Conservation (phyloP, 345 rosid species). For the Ceriops tagal region DNA sequence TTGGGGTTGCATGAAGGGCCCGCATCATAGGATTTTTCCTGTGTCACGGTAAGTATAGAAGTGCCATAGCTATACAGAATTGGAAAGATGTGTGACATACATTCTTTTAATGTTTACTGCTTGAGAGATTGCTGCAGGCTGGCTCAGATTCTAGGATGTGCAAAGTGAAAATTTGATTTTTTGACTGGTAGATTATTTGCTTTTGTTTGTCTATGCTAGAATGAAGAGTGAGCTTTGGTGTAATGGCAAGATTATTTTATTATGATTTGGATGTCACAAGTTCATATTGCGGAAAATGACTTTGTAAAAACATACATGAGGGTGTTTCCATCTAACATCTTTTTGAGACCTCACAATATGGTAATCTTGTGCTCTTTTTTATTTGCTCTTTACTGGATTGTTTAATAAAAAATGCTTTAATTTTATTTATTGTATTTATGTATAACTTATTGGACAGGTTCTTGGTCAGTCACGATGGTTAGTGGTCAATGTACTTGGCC, state of each 20-base stretch:
- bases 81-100: slow-evolving; percentile 6
- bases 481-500: background rate
- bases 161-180: background rate
- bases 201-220: background rate
- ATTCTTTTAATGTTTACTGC: background rate
- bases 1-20: slow-evolving; percentile 3
- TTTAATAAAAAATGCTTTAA: background rate
- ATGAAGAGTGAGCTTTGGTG: no score
- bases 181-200: slow-evolving; percentile 18
- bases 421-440: slow-evolving; percentile 4
- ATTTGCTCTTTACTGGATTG: background rate
- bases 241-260: no score
- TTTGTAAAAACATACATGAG: no score
- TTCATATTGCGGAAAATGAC: no score
- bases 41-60: slow-evolving; percentile 1
- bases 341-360: no score
- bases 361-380: background rate
- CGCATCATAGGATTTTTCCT: slow-evolving; percentile 4
- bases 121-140: background rate
- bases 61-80: slow-evolving; percentile 4
- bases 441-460: slow-evolving; percentile 18
- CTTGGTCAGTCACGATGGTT: background rate
- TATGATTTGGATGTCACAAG: no score
- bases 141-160: background rate
- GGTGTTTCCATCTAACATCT: no score